phyloP scores from a whole-genome alignment of 2,329 filamentous ascomycete species.

The Stylonectria norvegica region DNA sequence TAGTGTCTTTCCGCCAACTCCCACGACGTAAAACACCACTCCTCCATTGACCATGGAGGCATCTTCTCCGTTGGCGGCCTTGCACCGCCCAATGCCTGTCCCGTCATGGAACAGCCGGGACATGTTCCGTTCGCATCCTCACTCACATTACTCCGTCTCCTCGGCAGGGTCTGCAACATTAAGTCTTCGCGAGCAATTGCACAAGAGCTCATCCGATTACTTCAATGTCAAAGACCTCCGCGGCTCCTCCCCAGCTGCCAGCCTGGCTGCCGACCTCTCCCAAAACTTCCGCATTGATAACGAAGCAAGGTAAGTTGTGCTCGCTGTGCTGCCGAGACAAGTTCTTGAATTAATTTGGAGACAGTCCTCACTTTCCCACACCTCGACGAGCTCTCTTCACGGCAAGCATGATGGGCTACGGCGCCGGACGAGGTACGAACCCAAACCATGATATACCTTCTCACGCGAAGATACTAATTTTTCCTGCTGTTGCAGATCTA shows the following conservation, averaged over 20 bases:
- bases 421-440: constrained; percentile 35
- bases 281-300: constrained; percentile 95
- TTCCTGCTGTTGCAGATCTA: constrained; percentile 49
- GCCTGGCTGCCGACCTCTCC: constrained; percentile 87
- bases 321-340: not conserved
- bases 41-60: constrained; percentile 78
- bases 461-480: too few species aligned
- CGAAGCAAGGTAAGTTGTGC: constrained; percentile 65
- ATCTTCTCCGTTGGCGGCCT: constrained; percentile 88
- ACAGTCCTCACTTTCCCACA: constrained; percentile 40
- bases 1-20: too few species aligned
- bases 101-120: constrained; percentile 58
- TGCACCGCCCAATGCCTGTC: constrained; percentile 68
- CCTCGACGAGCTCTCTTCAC: constrained; percentile 42
- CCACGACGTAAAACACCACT: constrained; percentile 1
- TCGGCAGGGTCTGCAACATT: constrained; percentile 62
- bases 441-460: too few species aligned
- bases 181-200: constrained; percentile 74
- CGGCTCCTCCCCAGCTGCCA: constrained; percentile 87
- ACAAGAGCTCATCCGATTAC: constrained; percentile 65
- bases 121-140: constrained; percentile 50
- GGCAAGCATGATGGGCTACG: constrained; percentile 35
- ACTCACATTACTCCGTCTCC: constrained; percentile 47
- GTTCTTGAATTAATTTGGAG: constrained; percentile 17
- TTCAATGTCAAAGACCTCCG: constrained; percentile 74